Conservation (phyloP, 2,329 filamentous ascomycete genomes). For the Curvularia hawaiiensis region DNA sequence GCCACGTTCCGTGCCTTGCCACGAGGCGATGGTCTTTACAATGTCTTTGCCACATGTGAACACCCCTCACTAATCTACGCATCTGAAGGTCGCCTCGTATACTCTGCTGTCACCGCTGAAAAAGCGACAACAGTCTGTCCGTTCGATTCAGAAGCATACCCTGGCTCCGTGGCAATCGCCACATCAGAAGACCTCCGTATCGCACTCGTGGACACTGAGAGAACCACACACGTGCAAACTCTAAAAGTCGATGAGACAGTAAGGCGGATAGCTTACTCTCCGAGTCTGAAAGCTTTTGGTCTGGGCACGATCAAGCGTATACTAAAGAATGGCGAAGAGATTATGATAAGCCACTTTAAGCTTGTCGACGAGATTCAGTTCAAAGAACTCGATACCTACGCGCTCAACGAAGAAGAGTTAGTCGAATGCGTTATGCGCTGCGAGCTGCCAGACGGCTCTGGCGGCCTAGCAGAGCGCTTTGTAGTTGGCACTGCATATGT, state of each 20-base stretch:
- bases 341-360: conserved; percentile 79
- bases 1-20: conserved; percentile 81
- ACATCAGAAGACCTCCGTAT: conserved; percentile 78
- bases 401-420: conserved; percentile 71
- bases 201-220: conserved; percentile 78
- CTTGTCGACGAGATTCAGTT: conserved; percentile 92
- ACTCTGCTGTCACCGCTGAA: conserved; percentile 91
- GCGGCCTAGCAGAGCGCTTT: conserved; percentile 72
- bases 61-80: conserved; percentile 94
- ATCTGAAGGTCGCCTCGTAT: conserved; percentile 83
- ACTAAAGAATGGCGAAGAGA: conserved; percentile 72
- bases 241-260: conserved; percentile 82
- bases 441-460: conserved; percentile 67
- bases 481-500: conserved; percentile 88
- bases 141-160: conserved; percentile 82
- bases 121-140: conserved; percentile 80
- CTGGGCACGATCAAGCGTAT: conserved; percentile 83
- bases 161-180: conserved; percentile 79
- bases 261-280: conserved; percentile 83
- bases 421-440: conserved; percentile 84
- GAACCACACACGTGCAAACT: conserved; percentile 86
- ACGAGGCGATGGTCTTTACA: conserved; percentile 67
- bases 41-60: conserved; percentile 91
- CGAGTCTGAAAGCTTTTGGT: conserved; percentile 78
- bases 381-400: conserved; percentile 73